Base-by-base conservation (phyloP, 2,329 filamentous ascomycete genomes). In the Ampelomyces quisqualis region DNA sequence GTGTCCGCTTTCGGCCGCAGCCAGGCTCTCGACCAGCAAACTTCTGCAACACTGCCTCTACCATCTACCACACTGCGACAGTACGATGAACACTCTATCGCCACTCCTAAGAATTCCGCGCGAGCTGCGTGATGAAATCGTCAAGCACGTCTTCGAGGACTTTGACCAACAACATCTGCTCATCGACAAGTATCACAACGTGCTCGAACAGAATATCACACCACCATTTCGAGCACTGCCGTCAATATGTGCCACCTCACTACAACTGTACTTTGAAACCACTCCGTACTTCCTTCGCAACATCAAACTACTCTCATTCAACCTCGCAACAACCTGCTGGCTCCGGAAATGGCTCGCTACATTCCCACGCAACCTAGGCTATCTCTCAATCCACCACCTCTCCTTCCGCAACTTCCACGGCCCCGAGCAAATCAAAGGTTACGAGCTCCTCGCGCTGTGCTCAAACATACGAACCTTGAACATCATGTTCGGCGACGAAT, bases 331-430 rank as follows among this genome's bases (percentile, higher is more conserved):
- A 9, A 47, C 36, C 7, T 40, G 32, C 14, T 43, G 36, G 44
- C 14, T 47, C 9, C 33, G 28, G 14, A 40, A 23, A n/a, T 47
- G 36, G 44, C 37, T 47, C 2, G 36, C 39, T 22, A 38, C 35
- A n/a, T 38, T 43, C 7, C 36, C 39, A 5, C 13, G 19, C 18
- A 31, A 21, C 13, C 15, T 30, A 5, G 39, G 39, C 1, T 43
- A 36, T 34, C 21, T 15, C n/a, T 30, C 32, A 2, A 34, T 47
- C 13, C 36, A 29, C 11, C 22, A 40, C 19, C 10, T 47, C 4
- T n/a, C 37, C 7, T 40, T 47, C 20, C 44, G 44, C 32, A 43
- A 41, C 29, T 43, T 47, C 40, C 35, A 47, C 20, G 39, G 44
- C 9, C 32, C 36, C 8, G 39, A 47, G 29, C 44, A 47, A 19